Evolutionary conservation across 495 filamentous ascomycete genomes (phyloP), one percentile per base, ranked within the genome.

Genomic region (Tuber aestivum): DNA sequence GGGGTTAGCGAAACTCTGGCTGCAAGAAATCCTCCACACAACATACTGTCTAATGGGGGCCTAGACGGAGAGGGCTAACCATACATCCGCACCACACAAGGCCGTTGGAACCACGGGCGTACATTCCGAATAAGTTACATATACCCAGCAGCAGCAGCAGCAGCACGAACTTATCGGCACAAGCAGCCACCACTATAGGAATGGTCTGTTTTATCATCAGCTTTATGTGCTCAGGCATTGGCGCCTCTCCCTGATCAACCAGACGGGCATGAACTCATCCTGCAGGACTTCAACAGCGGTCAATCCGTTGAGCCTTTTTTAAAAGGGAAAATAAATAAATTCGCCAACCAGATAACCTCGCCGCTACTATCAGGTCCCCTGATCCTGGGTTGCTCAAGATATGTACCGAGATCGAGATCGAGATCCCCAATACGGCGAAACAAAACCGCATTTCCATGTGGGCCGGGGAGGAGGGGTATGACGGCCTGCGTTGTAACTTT

Each of bases 141-240:
- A 35, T 32, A 2, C 56, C 56, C 20, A 65, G 56, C 27, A 61
- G 50, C n/a, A 35, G 56, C 56, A 65, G 56, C 42, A 44, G 42
- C 56, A 65, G 56, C 27, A 65, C 56, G 35, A 65, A 27, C 27
- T 35, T 35, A 65, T 35, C 56, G 56, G 32, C 35, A 65, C 27
- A 27, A 65, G 56, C 27, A 35, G 35, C 27, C 27, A 35, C 27
- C 56, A 32, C 56, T 27, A 35, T 32, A 65, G 27, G 56, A 35
- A 65, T 65, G 56, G 56, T 35, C 56, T 65, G 27, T 65, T 65
- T 35, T 35, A 65, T 14, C 56, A 65, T 65, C 56, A 35, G 14
- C 56, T 65, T 65, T 35, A 65, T 65, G 56, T 65, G 56, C 56
- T 65, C 56, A 65, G 56, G 14, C 56, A 65, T 65, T 65, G 56